These are phyloP conservation scores for Pseudozyma thailandica DNA, from an alignment of 1,284 basidiomycete genomes.

Conservation along the genomic window DNA sequence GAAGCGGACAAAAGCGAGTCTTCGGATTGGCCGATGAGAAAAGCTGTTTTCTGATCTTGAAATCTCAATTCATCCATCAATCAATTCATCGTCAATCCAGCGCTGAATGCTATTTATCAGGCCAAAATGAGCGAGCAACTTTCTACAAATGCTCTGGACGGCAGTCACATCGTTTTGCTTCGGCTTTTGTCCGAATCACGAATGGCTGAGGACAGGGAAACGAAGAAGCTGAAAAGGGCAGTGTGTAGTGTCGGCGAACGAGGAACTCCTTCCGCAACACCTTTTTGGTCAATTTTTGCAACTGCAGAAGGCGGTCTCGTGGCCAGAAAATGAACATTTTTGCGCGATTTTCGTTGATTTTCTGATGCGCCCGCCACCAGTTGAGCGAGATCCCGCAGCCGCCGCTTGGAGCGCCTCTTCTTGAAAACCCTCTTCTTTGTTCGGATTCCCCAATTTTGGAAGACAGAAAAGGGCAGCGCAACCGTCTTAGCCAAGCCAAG, in stretches of 20 bases:
- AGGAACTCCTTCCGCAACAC: not conserved
- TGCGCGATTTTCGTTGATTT: not conserved
- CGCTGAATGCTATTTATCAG: too few species aligned
- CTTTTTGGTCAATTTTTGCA: not conserved
- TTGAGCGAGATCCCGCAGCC: constrained; percentile 1
- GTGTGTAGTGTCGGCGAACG: too few species aligned
- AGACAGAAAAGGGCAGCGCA: not conserved
- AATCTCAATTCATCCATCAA: not conserved
- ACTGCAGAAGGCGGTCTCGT: constrained; percentile 1
- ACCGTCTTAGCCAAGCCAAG: constrained; percentile 3
- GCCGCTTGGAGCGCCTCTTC: not conserved
- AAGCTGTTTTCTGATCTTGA: not conserved
- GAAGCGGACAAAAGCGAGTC: constrained; percentile 21
- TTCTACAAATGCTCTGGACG: too few species aligned
- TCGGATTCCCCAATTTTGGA: constrained; percentile 4
- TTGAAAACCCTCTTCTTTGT: constrained; percentile 6
- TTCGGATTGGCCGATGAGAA: constrained; percentile 29
- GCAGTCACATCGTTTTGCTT: too few species aligned
- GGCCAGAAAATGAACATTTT: not conserved
- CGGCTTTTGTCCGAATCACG: too few species aligned
- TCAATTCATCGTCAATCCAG: not conserved
- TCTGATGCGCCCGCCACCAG: not conserved
- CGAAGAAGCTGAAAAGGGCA: too few species aligned
- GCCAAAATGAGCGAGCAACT: too few species aligned
- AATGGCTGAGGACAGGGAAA: too few species aligned